Percentiles rank a stretch among this genome's conserved stretches.
Evolutionary conservation across 129 eudicot genomes (phyloP).

Genomic region (Gnaphalium uliginosum): DNA sequence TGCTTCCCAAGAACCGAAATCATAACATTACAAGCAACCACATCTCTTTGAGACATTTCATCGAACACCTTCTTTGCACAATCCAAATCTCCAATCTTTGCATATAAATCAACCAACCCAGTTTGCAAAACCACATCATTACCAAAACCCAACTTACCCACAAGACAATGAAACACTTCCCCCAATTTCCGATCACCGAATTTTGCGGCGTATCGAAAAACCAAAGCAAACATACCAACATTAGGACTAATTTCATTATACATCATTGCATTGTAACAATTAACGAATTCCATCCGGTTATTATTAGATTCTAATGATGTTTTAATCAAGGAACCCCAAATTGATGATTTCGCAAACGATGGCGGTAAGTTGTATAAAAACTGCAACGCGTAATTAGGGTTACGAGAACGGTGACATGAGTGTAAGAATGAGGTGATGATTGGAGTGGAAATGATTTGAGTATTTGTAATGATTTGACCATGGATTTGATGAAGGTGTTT

Average conservation of each 20-base stretch:
- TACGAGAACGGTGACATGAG: conserved; percentile 33
- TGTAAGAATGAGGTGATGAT: conserved; percentile 38
- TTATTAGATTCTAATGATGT: neutral
- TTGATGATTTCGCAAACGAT: conserved; percentile 14
- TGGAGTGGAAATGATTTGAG: conserved; percentile 29
- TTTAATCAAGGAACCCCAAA: neutral
- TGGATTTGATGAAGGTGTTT: conserved; percentile 46
- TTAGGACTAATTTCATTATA: neutral
- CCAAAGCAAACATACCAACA: neutral
- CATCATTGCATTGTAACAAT: neutral
- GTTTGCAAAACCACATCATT: conserved; percentile 49
- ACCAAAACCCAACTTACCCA: conserved; percentile 36
- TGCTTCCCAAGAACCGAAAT: conserved; percentile 43
- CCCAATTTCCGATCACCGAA: neutral
- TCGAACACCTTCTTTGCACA: conserved; percentile 44
- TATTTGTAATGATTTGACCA: conserved; percentile 39
- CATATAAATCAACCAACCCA: conserved; percentile 59
- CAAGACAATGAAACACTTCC: conserved; percentile 36
- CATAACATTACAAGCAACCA: conserved; percentile 55
- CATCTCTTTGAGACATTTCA: conserved; percentile 46
- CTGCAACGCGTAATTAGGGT: conserved; percentile 26
- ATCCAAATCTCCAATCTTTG: conserved; percentile 39
- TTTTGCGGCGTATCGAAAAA: neutral
- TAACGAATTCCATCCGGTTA: neutral
- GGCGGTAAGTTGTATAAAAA: conserved; percentile 36